Evolutionary conservation across 2,329 filamentous ascomycete species (phyloP), one percentile per base, ranked within the genome.

Genomic region (Didymella sp.): DNA sequence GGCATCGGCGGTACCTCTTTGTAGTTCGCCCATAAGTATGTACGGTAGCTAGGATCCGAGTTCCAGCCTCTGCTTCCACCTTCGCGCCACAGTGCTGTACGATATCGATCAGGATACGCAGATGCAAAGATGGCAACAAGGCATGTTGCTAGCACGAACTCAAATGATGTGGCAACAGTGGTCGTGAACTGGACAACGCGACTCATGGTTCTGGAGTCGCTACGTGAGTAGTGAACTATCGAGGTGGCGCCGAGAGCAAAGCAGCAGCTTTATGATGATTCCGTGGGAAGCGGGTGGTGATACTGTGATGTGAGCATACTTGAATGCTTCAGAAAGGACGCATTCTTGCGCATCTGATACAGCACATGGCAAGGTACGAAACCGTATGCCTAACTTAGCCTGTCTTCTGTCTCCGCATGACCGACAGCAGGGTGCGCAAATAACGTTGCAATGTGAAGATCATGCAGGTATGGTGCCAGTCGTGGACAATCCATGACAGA

Each of bases 21-120:
- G 44, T 67, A 58, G 13, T 67, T 69, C 28, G 66, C 66, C 31
- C 58, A 59, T 24, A 59, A 35, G 43, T 67, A 68, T 2, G 59
- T 56, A 9, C 61, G 61, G 24, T 59, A 57, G 13, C 53, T 51
- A n/a, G 61, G 61, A 44, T 62, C 58, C 2, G 64, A 68, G 17
- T 65, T 64, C 62, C 59, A 67, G 35, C 59, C 61, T 44, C 59
- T 53, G 11, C n/a, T 55, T 0, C 63, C 59, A 22, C 64, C 54
- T 12, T 58, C 53, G 28, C 51, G 48, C 63, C 59, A 64, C 12
- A 62, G 31, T 17, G 42, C 17, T 11, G 53, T 58, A 17, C 58
- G 60, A 22, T 43, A 60, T 17, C 30, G 46, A 45, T 55, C 53
- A 8, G 56, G 55, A 9, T 60, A 66, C 37, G 58, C 30, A 13